Base-by-base conservation (phyloP, 768 basidiomycete genomes). In the Multifurca ochricompacta region DNA sequence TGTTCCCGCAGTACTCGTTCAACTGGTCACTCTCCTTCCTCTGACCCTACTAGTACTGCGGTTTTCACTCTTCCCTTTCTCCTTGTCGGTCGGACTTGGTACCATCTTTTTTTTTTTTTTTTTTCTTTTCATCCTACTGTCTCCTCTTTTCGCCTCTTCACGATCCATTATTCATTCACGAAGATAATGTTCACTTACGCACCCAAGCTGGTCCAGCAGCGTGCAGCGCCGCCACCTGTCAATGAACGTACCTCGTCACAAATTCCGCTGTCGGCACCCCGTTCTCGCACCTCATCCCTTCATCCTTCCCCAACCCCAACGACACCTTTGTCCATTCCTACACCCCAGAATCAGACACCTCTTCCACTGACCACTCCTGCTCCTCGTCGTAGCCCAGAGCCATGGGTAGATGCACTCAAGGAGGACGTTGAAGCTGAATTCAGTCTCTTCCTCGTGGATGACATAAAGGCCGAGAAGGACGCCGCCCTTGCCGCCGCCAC, bases 331-430 rank as follows among this genome's bases (percentile, higher is more conserved):
- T 43, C 49, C 32, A 36, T 52, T 52, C 56, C 56, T 44, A 51
- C 56, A 32, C 56, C 32, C 49, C 50, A 42, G 32, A 37, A n/a
- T 44, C 56, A 57, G 21, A 14, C 31, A 1, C 23, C 19, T 5
- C 5, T 25, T 11, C 56, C 50, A 19, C 44, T 8, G 6, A 18
- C 54, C 23, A 16, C 27, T 30, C 54, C 41, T 3, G 8, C 11
- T 5, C 11, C 44, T 36, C 50, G 56, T 34, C 50, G 31, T n/a
- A 41, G 23, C 31, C 55, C 55, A 40, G 56, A 57, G 5, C 56
- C 32, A 14, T 57, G 56, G 56, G 50, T 57, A 7, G 56, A 57
- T 37, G 56, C 56, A 30, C 56, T 57, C 45, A 57, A 57, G 19
- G 50, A 57, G 4, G 56, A 57, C 21, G 50, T 57, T 40, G 56